Evolutionary conservation across 2,329 filamentous ascomycete species (phyloP), one percentile per base, ranked within the genome.

Genomic region (Claviceps cyperi): DNA sequence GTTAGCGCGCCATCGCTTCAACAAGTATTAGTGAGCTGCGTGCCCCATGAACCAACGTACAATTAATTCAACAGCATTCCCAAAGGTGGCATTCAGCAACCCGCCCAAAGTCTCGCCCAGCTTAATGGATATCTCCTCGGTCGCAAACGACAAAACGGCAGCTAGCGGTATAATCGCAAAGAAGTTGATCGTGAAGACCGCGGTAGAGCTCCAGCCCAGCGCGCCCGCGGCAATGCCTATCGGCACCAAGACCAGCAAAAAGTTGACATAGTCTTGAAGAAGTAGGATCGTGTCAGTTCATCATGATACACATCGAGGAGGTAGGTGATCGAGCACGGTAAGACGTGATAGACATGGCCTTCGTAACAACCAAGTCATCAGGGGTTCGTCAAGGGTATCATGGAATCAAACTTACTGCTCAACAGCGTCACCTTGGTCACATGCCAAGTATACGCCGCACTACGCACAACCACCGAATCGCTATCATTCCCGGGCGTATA

Each of bases 21-120:
- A 17, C 2, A 17, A 8, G 38, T n/a, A 7, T 9, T 19, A 4
- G 15, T 2, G 4, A 11, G 8, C 17, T 15, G 39, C 5, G 39
- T 40, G 8, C 6, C 8, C n/a, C 2, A 13, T 24, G 22, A 41
- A 6, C 41, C 41, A 14, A 61, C 75, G 55, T 65, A 84, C 84
- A 69, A 87, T 88, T 55, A 90, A 66, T 64, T 90, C 85, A 48
- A 90, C 84, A 14, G 83, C 84, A 66, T 88, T 89, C 58, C 84
- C 84, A 65, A 87, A 88, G 0, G 84, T 87, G 28, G 84, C 83
- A 63, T 88, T 88, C 53, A 86, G 72, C 54, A 86, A 65, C 17
- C 85, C 85, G 51, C 85, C 85, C 28, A 89, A 65, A 1, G 84
- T 84, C 59, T 88, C 81, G 46, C 85, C 85, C 22, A 89, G 68